Base-by-base conservation (phyloP, 768 basidiomycete genomes). In the Leucosporidium creatinivorum region DNA sequence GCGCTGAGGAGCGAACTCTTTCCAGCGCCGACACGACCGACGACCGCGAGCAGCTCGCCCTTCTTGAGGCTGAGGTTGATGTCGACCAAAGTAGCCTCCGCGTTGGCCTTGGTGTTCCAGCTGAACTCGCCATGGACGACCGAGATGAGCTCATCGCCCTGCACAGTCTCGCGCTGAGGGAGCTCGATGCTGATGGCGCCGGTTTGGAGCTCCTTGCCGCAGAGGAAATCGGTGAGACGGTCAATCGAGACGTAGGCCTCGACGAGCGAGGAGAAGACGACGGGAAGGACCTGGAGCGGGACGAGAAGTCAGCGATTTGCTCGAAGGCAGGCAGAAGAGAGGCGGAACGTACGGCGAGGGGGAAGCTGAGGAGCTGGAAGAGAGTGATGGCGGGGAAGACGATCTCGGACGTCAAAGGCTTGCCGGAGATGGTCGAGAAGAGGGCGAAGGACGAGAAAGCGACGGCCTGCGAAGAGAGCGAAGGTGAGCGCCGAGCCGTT, bases 1-100 rank as follows among this genome's bases (percentile, higher is more conserved):
- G 72, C 59, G 33, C 44, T 57, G 57, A 74, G 63, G 10, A 73
- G 30, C 17, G 61, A 72, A 7, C 72, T 77, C 65, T 98, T 98
- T 63, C 94, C 93, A 49, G 86, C 84, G 13, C 93, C 93, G 28
- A 97, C 93, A 26, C 89, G 86, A 21, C 94, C 94, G 23, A 94
- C 82, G 10, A 97, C 79, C 4, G 87, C 91, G 0, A 92, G 81
- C 8, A 97, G 79, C 73, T 96, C 89, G 10, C 93, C 93, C 76
- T 91, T 93, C 61, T 63, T 73, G 61, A 73, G 64, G 30, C 54
- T 65, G 23, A 98, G 72, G 73, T 86, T 85, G 72, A 97, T 87
- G 61, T 85, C 86, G 75, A 90, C 87, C 13, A 98, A 82, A 0
- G 86, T 86, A 0, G 90, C 84, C 51, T 83, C 80, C 10, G 78